Evolutionary conservation across 805 yeast species (phyloP), one percentile per base, ranked within the genome.

Genomic region (Saturnispora besseyi): DNA sequence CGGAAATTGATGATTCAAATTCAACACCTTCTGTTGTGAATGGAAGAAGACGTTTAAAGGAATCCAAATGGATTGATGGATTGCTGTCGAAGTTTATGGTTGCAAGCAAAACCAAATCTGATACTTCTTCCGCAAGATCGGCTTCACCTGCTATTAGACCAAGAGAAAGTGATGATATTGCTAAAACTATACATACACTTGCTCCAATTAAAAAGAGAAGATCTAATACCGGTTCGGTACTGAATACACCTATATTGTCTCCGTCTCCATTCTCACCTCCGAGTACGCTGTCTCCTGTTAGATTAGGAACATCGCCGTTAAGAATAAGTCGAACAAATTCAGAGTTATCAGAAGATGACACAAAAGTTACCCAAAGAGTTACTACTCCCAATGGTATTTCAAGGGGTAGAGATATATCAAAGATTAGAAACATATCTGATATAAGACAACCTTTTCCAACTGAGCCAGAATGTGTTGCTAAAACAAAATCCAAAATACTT

Each of bases 291-390:
- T 22, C 43, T 15, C 43, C 48, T 12, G 18, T 36, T 11, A 18
- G 43, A 21, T 29, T 46, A 8, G 22, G 33, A 6, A 29, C 55
- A 11, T 49, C 55, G 11, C 51, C 53, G 10, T 12, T 48, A 8
- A 26, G 36, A 26, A 36, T 28, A 5, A 28, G 29, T n/a, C 42
- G 43, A 34, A 21, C 22, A 3, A 22, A 30, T 29, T 26, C 42
- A 4, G 38, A 40, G 21, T 15, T 44, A 31, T 28, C 40, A 15
- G 32, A 24, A 6, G 21, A 22, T 15, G 41, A 33, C 21, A 6
- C n/a, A 18, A 18, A 28, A 6, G 6, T 30, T 42, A 5, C 24
- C 5, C 15, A 29, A 15, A 11, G 24, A 34, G 45, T 12, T 6
- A 38, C 11, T 13, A 12, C 5, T 6, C 30, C 29, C n/a, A 36